Percentiles rank a stretch among this genome's conserved stretches.
Conservation (phyloP, 169 alveolate species). For the Eimeria maxima region DNA sequence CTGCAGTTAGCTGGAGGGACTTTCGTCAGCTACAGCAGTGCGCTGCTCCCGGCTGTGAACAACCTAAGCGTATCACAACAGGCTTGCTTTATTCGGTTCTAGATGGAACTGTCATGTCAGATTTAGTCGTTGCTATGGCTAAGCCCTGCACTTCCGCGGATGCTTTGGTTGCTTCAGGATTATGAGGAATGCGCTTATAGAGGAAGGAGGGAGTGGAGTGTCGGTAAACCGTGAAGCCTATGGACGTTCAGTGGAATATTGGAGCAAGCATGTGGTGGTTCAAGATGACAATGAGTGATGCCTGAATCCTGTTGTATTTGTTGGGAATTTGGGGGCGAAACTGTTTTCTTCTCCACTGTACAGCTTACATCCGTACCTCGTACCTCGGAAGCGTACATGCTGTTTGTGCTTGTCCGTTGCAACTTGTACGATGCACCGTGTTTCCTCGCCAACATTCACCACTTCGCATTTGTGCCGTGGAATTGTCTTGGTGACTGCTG, state of each 20-base stretch:
- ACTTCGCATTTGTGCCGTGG: not conserved
- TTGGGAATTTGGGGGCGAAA: not conserved
- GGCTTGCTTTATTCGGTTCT: not conserved
- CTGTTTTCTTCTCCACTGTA: not conserved
- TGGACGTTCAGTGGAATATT: conserved; percentile 96
- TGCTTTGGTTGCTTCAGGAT: conserved; percentile 81
- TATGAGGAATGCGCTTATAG: conserved; percentile 97
- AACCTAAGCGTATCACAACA: not conserved
- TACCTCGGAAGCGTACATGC: not conserved
- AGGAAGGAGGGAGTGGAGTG: conserved; percentile 99
- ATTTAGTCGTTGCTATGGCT: not conserved
- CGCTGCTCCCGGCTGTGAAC: not conserved
- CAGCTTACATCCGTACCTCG: not conserved
- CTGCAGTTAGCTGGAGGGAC: not conserved
- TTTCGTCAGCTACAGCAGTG: not conserved
- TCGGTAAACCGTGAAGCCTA: conserved; percentile 95
- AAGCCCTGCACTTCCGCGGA: not conserved
- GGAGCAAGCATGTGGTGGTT: conserved; percentile 96
- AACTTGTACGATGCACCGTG: not conserved
- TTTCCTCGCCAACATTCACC: not conserved
- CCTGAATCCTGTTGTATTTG: not conserved
- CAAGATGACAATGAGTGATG: conserved; percentile 68
- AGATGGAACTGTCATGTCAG: not conserved
- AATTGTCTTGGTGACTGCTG: not conserved
- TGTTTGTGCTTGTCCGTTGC: not conserved